Evolutionary conservation across 768 basidiomycete species (phyloP), one percentile per base, ranked within the genome.

Genomic region (Rhizopogon vinicolor): DNA sequence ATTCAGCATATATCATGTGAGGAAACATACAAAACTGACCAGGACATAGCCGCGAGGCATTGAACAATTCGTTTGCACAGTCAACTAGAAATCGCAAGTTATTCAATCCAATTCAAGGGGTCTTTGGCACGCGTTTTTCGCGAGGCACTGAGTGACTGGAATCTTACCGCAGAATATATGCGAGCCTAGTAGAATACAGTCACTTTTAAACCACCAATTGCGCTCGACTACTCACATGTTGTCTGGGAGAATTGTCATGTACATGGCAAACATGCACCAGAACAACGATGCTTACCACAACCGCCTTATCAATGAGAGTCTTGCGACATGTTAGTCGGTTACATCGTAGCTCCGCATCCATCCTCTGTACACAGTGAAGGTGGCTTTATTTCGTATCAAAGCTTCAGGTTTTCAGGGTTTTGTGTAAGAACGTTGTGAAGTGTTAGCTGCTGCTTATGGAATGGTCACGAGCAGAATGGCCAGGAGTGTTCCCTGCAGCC

Each of bases 41-140:
- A 62, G 91, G 91, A 66, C 91, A 93, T 35, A 91, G 76, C 42
- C 89, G 82, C 9, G 89, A 80, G 7, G 83, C 75, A 58, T 83
- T 88, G 70, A 93, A 93, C 29, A 91, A 68, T 64, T 91, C 87
- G 64, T 90, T 91, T 25, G 91, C 91, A 66, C 91, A 93, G 28
- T 88, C 86, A 53, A 91, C 91, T 91, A 46, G 54, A 41, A 7
- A 58, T 46, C 48, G 46, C 7, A 45, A 41, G 43, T 33, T 44
- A 55, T 22, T 49, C 42, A 41, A 25, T 25, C 3, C 51, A 25
- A 35, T 22, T 42, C 45, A 42, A 33, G 12, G 25, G 10, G 18
- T 22, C 3, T 29, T 16, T 13, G 28, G 2, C 16, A 29, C 52
- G 41, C 41, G 9, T 44, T 37, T 33, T 25, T 33, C 39, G 37